A percentile compares a stretch with the other conserved stretches of the same genome.
Conservation (phyloP, 495 filamentous ascomycete species). For the Penicillium canariense region DNA sequence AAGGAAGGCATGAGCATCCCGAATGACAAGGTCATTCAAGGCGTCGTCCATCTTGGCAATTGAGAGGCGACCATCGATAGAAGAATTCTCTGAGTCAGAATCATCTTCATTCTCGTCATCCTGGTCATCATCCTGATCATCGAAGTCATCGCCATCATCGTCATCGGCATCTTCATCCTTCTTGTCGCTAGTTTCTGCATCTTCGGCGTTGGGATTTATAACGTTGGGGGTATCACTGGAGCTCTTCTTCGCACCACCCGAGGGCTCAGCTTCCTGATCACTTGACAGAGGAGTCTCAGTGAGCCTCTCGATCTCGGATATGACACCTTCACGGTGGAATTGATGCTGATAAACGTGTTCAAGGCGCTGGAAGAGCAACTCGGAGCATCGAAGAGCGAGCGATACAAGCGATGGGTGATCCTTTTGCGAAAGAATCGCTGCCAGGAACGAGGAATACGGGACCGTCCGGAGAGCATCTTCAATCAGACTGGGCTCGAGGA, state of each 20-base stretch:
- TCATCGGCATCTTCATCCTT: slow-evolving; percentile 54
- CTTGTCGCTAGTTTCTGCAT: slow-evolving; percentile 37
- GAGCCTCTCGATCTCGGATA: slow-evolving; percentile 83
- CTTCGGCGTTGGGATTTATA: slow-evolving; percentile 24
- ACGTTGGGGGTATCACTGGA: slow-evolving; percentile 10
- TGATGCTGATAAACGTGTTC: slow-evolving; percentile 90
- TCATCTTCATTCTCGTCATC: slow-evolving; percentile 63
- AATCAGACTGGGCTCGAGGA: slow-evolving; percentile 78
- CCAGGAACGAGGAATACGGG: slow-evolving; percentile 95
- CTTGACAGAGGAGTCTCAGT: slow-evolving; percentile 52
- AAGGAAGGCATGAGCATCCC: slow-evolving; percentile 76
- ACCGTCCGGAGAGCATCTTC: slow-evolving; percentile 86
- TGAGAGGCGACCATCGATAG: slow-evolving; percentile 46
- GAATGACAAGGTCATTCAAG: slow-evolving; percentile 70
- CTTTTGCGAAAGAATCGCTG: slow-evolving; percentile 92
- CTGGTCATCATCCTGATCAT: slow-evolving; percentile 59
- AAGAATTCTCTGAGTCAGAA: slow-evolving; percentile 67
- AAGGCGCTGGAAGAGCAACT: slow-evolving; percentile 79
- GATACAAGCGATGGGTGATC: slow-evolving; percentile 88
- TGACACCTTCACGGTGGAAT: slow-evolving; percentile 96
- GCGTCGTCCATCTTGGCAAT: slow-evolving; percentile 52
- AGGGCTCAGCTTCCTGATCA: slow-evolving; percentile 21
- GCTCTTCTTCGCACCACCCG: slow-evolving; percentile 4
- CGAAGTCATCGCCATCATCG: slow-evolving; percentile 54
- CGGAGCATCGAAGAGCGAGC: slow-evolving; percentile 80